Conservation (phyloP, 345 rosid species). For the Ceriops zippeliana region DNA sequence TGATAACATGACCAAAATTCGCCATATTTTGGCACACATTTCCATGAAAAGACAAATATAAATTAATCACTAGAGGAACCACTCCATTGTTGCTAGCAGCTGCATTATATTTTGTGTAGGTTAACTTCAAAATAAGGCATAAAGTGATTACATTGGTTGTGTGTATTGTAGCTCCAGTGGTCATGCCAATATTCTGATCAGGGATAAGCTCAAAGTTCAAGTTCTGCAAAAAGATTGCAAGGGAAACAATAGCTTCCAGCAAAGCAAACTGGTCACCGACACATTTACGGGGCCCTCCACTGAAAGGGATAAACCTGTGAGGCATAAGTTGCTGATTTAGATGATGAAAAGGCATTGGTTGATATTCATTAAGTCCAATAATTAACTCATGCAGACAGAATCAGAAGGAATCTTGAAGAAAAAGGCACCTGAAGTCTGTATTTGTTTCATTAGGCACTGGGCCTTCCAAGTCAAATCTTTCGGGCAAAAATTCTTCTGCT, state of each 20-base stretch:
- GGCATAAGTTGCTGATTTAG: conserved; percentile 3
- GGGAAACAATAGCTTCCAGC: conserved; percentile 82
- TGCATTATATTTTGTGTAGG: background rate
- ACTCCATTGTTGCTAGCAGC: background rate
- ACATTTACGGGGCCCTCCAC: conserved; percentile 96
- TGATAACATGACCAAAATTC: background rate
- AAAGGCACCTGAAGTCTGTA: conserved; percentile 76
- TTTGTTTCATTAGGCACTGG: conserved; percentile 86
- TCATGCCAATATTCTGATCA: conserved; percentile 83
- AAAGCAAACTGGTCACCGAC: conserved; percentile 96
- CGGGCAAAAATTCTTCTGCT: conserved; percentile 85
- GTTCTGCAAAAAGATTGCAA: conserved; percentile 65
- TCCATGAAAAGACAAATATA: background rate
- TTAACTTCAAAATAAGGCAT: background rate
- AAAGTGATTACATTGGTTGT: conserved; percentile 58
- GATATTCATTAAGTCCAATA: background rate
- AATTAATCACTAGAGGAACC: background rate
- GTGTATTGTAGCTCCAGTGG: conserved; percentile 94
- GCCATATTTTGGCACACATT: background rate
- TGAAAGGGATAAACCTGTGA: conserved; percentile 80
- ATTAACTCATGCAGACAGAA: background rate
- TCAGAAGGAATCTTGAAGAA: conserved; percentile 1
- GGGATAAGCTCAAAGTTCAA: conserved; percentile 79
- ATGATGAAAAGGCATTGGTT: background rate
- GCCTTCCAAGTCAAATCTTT: conserved; percentile 72